These are phyloP conservation scores for Fusarium humuli DNA, from an alignment of 2,329 filamentous ascomycete genomes.

Conservation along the genomic window DNA sequence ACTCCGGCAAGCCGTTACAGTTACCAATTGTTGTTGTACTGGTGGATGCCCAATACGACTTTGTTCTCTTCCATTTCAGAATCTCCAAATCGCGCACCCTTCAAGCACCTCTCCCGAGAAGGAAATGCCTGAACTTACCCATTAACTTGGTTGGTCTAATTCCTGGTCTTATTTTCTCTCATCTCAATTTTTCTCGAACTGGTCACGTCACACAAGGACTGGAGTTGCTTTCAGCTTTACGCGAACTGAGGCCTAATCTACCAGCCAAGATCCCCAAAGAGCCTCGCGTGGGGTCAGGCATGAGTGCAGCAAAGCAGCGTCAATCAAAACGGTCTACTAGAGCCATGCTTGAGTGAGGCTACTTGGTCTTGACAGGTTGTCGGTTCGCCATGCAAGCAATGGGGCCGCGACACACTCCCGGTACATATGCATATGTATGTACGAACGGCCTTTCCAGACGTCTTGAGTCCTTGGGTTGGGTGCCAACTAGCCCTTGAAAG, in stretches of 20 bases:
- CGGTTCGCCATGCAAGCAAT: conserved; percentile 48
- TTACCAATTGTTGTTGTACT: conserved; percentile 29
- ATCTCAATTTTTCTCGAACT: conserved; percentile 19
- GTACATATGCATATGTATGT: conserved; percentile 24
- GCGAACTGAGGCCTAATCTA: conserved; percentile 38
- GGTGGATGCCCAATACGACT: conserved; percentile 34
- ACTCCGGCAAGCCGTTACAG: not conserved
- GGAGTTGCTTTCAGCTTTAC: conserved; percentile 25
- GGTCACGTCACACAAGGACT: conserved; percentile 33
- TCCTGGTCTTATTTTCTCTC: conserved; percentile 26
- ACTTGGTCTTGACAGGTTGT: conserved; percentile 44
- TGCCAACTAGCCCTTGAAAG: conserved; percentile 18
- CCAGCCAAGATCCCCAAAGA: conserved; percentile 30
- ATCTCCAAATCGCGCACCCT: conserved; percentile 28
- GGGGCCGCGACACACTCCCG: conserved; percentile 39
- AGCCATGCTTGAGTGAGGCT: conserved; percentile 42
- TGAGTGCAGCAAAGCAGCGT: conserved; percentile 42
- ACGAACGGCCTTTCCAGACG: conserved; percentile 35
- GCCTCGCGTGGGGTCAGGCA: conserved; percentile 47
- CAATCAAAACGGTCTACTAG: conserved; percentile 25
- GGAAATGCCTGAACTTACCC: conserved; percentile 26
- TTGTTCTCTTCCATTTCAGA: conserved; percentile 4
- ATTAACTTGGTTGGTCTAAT: conserved; percentile 11
- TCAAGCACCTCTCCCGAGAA: conserved; percentile 29
- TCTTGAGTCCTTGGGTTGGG: conserved; percentile 17